These are phyloP conservation scores for Colletotrichum tropicicola DNA, from an alignment of 2,329 filamentous ascomycete species.

Conservation along the genomic window DNA sequence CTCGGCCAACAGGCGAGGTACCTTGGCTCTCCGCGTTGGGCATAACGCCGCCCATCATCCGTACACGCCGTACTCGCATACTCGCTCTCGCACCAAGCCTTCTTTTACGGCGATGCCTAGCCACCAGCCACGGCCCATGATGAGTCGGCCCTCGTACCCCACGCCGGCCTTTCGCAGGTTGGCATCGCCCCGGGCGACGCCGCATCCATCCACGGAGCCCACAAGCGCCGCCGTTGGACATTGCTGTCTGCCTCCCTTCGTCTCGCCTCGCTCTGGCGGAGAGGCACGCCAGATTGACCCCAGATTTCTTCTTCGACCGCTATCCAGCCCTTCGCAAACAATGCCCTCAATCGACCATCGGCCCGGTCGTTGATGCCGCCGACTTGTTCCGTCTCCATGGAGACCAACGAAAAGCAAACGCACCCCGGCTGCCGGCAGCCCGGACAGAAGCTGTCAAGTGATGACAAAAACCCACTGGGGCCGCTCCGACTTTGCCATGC, in stretches of 20 bases:
- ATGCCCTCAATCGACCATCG: background rate
- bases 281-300: background rate
- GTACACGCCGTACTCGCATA: background rate
- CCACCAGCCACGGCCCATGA: slow-evolving; percentile 23
- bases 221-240: background rate
- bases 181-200: slow-evolving; percentile 23
- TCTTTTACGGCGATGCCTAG: slow-evolving; percentile 19
- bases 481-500: slow-evolving; percentile 15
- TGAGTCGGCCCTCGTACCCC: slow-evolving; percentile 11
- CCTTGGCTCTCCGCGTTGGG: slow-evolving; percentile 17
- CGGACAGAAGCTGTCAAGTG: slow-evolving; percentile 14
- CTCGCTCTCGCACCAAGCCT: slow-evolving; percentile 16
- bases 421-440: background rate
- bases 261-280: background rate
- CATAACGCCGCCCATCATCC: slow-evolving; percentile 9
- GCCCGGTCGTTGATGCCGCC: background rate
- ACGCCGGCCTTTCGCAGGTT: slow-evolving; percentile 7
- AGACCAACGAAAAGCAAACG: slow-evolving; percentile 10
- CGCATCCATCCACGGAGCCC: background rate
- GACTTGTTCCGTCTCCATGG: slow-evolving; percentile 16
- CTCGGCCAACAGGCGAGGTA: background rate
- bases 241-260: background rate
- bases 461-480: slow-evolving; percentile 3
- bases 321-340: background rate
- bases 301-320: background rate